Conservation (phyloP, 176 grass and related monocot genomes). For the Dactylis glomerata region DNA sequence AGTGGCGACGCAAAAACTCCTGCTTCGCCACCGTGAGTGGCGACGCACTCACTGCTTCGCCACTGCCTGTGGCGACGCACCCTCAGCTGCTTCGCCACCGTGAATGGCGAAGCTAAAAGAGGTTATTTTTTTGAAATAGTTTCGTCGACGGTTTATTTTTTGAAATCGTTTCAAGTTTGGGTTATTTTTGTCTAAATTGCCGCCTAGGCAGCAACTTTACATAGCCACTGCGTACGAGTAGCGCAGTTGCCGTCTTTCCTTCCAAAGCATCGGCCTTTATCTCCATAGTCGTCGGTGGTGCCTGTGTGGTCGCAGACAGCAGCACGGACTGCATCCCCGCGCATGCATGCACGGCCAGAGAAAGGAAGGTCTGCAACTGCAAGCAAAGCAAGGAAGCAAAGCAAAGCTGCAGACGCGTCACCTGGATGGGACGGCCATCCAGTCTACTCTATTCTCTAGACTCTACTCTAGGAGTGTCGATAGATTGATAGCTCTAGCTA, state of each 20-base stretch:
- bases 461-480: not conserved
- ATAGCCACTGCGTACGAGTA: not conserved
- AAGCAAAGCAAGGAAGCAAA: not conserved
- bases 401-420: conserved; percentile 32
- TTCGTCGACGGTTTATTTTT: too few relatives aligned
- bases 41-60: too few relatives aligned
- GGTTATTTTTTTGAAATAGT: too few relatives aligned
- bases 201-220: too few relatives aligned
- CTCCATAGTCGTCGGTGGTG: not conserved
- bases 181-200: too few relatives aligned
- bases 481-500: not conserved
- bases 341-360: conserved; percentile 8
- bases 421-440: conserved; percentile 42
- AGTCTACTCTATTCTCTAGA: not conserved
- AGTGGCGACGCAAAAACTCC: too few relatives aligned
- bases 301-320: not conserved
- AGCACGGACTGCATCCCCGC: not conserved
- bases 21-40: too few relatives aligned
- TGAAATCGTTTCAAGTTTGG: too few relatives aligned
- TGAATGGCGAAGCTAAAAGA: too few relatives aligned
- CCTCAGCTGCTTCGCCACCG: too few relatives aligned
- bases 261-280: not conserved
- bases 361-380: not conserved
- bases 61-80: too few relatives aligned
- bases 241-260: not conserved